Base-by-base conservation (phyloP, 768 basidiomycete species). In the Grammothele lineata region DNA sequence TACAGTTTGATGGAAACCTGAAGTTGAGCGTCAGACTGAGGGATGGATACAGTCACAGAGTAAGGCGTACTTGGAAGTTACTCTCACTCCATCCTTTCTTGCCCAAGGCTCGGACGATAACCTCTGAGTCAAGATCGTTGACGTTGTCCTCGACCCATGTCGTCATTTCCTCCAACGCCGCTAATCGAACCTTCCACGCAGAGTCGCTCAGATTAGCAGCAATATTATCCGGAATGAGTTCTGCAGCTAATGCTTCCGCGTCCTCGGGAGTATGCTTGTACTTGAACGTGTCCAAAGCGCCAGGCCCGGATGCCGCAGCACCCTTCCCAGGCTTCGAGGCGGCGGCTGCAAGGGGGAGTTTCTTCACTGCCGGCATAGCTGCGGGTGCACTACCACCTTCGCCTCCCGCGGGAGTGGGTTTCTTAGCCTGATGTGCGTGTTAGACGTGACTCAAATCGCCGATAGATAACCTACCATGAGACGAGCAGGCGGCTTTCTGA, bases 81-180 rank as follows among this genome's bases (percentile, higher is more conserved):
- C 96, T 98, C 70, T 99, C 96, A n/a, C 75, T 78, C 93, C 92
- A 97, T 2, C 94, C 92, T 54, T 89, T 92, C 73, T 95, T 98
- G 3, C 80, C 84, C 49, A 98, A 67, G 55, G 87, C 84, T 21
- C 95, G 77, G 17, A 97, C 80, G 30, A 99, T 59, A 4, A 99
- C 81, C 65, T 99, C 96, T 11, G 86, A 82, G 55, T 99, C 95
- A 1, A 89, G 67, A 0, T 74, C 71, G 26, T 77, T 73, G 11
- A 81, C 75, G 23, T 76, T 74, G 1, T 73, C 76, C 48, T 92
- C 84, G 4, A 92, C 68, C 95, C 96, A 98, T 4, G 71, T 66
- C 1, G 76, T 72, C 81, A 98, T 77, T 61, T 87, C 88, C 45
- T 96, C 94, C 19, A 93, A 71, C 6, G 87, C 91, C 30, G 87